These are phyloP conservation scores for Aspergillus bridgeri DNA, from an alignment of 495 filamentous ascomycete genomes.

Conservation along the genomic window DNA sequence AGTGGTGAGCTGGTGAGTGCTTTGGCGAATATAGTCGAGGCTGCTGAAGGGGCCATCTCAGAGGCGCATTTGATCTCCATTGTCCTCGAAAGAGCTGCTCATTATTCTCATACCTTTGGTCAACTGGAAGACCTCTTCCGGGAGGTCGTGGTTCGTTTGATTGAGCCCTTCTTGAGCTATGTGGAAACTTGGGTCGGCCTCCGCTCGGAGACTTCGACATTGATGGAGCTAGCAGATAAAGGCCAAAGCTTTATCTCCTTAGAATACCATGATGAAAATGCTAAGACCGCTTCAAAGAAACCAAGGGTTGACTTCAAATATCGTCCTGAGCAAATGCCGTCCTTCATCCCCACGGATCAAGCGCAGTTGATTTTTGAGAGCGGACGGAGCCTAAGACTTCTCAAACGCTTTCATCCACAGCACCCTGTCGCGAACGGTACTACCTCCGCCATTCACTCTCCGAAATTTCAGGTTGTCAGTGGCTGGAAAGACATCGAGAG, in stretches of 20 bases:
- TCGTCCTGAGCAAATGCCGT: constrained; percentile 58
- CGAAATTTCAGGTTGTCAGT: constrained; percentile 67
- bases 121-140: constrained; percentile 61
- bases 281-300: constrained; percentile 51
- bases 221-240: constrained; percentile 39
- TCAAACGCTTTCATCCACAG: constrained; percentile 68
- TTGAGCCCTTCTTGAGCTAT: constrained; percentile 65
- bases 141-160: constrained; percentile 62
- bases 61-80: constrained; percentile 69
- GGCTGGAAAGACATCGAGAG: constrained; percentile 70
- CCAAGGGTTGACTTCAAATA: constrained; percentile 58
- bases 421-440: constrained; percentile 65
- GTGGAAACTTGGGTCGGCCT: constrained; percentile 78
- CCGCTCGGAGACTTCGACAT: constrained; percentile 48
- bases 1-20: constrained; percentile 60
- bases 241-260: constrained; percentile 58
- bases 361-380: constrained; percentile 69
- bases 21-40: constrained; percentile 56
- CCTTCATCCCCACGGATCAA: constrained; percentile 62
- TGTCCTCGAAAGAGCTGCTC: constrained; percentile 60
- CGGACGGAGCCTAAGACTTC: constrained; percentile 69
- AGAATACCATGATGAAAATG: constrained; percentile 44
- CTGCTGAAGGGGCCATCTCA: constrained; percentile 48
- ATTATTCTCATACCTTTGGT: constrained; percentile 58
- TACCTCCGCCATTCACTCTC: constrained; percentile 44